Evolutionary conservation across 495 filamentous ascomycete species (phyloP), one percentile per base, ranked within the genome.

Genomic region (Trichoderma reesei): DNA sequence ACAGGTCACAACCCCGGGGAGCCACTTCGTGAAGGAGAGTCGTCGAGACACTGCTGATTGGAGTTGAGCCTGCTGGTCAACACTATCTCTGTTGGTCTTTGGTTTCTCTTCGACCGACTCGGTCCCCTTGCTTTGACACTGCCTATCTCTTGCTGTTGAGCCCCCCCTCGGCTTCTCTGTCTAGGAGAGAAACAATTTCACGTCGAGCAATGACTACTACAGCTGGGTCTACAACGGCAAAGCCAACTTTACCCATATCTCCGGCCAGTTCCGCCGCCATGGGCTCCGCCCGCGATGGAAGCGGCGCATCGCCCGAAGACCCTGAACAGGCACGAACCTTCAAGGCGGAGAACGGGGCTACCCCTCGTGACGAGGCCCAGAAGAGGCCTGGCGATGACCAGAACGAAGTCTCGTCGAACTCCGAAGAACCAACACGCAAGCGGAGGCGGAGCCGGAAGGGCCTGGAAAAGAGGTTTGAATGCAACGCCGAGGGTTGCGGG

Each of bases 391-490:
- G 70, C 54, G 75, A 74, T 61, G 72, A 68, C 16, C 75, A 76
- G 44, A 72, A 74, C 42, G 77, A 68, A 1, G 75, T 79, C 64
- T 83, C 81, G 11, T 83, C 82, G 51, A 81, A 80, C 64, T 81
- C 78, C 33, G 81, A 84, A 62, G 80, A 81, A 8, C 80, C 80
- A 13, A 75, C 78, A 18, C 84, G 85, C 65, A 94, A 92, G 74
- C 82, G 91, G 63, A 85, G 90, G 71, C 82, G 90, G 68, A 92
- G 88, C 76, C 88, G 93, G 66, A 96, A 95, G 73, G 89, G 89
- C 37, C 78, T 88, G 39, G 93, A 97, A 73, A 96, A 94, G 77
- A 97, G 96, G 71, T 98, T 96, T 67, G 88, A 92, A 68, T 98
- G 94, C 73, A 86, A 88, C 11, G 86, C 90, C 60, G 88, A 91